Percentiles rank a stretch among this genome's conserved stretches.
These are phyloP conservation scores for Gaertneriomyces semiglobifer DNA, from an alignment of 192 early-diverging fungal species.

Conservation along the genomic window DNA sequence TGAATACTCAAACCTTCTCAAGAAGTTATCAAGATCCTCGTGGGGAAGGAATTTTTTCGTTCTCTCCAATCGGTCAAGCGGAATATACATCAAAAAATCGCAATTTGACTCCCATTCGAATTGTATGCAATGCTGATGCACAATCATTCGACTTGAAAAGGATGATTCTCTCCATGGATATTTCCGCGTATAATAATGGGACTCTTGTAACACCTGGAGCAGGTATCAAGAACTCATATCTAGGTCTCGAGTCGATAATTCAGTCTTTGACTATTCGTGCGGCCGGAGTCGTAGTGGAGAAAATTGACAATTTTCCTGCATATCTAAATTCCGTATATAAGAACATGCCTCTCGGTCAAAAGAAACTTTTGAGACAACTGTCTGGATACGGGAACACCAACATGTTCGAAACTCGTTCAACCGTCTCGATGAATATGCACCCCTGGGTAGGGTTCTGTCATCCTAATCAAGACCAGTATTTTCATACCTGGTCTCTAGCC, in stretches of 20 bases:
- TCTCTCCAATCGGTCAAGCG: not conserved
- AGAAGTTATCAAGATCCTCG: not conserved
- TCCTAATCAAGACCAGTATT: no score
- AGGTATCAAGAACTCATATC: constrained; percentile 4
- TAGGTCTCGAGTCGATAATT: constrained; percentile 10
- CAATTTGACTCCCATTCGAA: not conserved
- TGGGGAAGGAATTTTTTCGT: not conserved
- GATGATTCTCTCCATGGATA: no score
- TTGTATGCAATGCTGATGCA: not conserved
- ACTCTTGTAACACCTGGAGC: constrained; percentile 2
- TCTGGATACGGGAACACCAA: constrained; percentile 16
- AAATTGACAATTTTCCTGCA: constrained; percentile 1
- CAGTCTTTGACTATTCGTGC: not conserved
- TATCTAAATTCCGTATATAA: constrained; percentile 9
- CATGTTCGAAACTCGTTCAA: constrained; percentile 3
- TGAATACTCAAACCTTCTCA: not conserved
- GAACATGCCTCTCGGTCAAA: constrained; percentile 2
- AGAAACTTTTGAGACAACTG: constrained; percentile 6
- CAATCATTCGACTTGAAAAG: no score
- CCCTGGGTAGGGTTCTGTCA: constrained; percentile 11
- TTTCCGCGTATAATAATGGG: no score
- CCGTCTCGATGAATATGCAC: not conserved
- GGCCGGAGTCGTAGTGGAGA: not conserved
- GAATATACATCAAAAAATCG: not conserved
- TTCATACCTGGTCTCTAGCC: not conserved